Evolutionary conservation across 192 early-diverging fungal species (phyloP).

Genomic region (Geranomyces variabilis): DNA sequence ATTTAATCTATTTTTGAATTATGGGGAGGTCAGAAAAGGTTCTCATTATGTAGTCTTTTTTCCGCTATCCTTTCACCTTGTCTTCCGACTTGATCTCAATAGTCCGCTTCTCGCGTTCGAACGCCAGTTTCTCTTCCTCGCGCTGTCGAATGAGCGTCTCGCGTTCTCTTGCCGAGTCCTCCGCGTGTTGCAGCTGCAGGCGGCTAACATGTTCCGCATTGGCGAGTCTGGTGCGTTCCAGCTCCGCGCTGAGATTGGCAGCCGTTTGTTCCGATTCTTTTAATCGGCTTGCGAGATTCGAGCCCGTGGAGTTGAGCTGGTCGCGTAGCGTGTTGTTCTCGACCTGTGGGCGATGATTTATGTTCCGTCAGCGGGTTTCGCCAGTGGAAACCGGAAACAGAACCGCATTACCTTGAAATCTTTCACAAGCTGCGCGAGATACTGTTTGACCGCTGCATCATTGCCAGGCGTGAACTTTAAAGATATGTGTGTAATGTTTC

Average conservation of each 20-base stretch:
- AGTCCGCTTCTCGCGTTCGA: conserved; percentile 32
- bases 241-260: conserved; percentile 26
- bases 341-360: not conserved
- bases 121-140: conserved; percentile 22
- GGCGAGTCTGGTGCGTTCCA: conserved; percentile 37
- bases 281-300: conserved; percentile 25
- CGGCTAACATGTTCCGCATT: conserved; percentile 40
- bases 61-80: conserved; percentile 22
- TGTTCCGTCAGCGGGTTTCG: too few species aligned
- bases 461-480: conserved; percentile 51
- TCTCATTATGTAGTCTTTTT: conserved; percentile 1
- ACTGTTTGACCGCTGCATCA: conserved; percentile 53
- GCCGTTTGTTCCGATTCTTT: conserved; percentile 17
- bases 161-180: conserved; percentile 42
- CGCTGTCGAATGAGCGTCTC: conserved; percentile 30
- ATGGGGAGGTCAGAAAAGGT: not conserved
- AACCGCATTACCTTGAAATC: conserved; percentile 41
- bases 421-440: conserved; percentile 54
- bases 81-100: conserved; percentile 36
- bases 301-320: conserved; percentile 33
- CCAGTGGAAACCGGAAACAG: not conserved
- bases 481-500: conserved; percentile 56
- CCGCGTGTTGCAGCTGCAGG: conserved; percentile 36
- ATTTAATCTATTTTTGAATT: conserved; percentile 25
- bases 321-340: conserved; percentile 20